phyloP scores from a whole-genome alignment of 345 rosid genomes.

The Arabidopsis thaliana region DNA sequence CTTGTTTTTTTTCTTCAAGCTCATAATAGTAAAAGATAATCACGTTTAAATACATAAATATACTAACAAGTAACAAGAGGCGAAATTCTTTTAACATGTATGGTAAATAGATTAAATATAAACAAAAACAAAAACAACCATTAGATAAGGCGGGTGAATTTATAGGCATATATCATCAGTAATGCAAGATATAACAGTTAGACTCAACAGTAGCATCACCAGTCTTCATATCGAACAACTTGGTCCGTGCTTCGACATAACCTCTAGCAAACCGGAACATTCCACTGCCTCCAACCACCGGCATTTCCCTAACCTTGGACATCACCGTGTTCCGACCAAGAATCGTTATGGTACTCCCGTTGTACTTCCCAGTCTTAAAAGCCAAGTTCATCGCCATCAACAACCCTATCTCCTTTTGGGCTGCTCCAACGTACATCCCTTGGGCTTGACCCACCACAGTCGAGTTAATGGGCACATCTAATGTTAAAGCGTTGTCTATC shows the following conservation, averaged over 20 bases:
- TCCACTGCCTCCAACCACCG: slow-evolving; percentile 43
- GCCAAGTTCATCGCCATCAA: not conserved
- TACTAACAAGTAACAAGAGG: too few relatives aligned
- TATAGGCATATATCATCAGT: slow-evolving; percentile 8
- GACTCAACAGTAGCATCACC: slow-evolving; percentile 51
- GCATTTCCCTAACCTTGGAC: slow-evolving; percentile 52
- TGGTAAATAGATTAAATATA: too few relatives aligned
- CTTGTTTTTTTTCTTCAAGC: too few relatives aligned
- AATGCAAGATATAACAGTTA: slow-evolving; percentile 44
- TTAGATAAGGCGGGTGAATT: not conserved
- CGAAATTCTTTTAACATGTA: too few relatives aligned
- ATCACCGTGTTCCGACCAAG: slow-evolving; percentile 47
- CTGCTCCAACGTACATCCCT: slow-evolving; percentile 44
- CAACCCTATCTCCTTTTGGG: slow-evolving; percentile 1
- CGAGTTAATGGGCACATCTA: slow-evolving; percentile 45
- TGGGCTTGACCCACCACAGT: slow-evolving; percentile 47
- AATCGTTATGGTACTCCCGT: slow-evolving; percentile 46
- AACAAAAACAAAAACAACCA: too few relatives aligned
- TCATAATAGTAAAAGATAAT: too few relatives aligned
- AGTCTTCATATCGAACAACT: not conserved
- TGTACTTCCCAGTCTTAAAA: not conserved
- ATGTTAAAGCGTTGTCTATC: slow-evolving; percentile 52
- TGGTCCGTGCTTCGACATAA: slow-evolving; percentile 52
- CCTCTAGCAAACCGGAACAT: slow-evolving; percentile 55
- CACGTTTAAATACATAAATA: too few relatives aligned